Conservation (phyloP, 257 asterid genomes). For the Buddleja alternifolia region DNA sequence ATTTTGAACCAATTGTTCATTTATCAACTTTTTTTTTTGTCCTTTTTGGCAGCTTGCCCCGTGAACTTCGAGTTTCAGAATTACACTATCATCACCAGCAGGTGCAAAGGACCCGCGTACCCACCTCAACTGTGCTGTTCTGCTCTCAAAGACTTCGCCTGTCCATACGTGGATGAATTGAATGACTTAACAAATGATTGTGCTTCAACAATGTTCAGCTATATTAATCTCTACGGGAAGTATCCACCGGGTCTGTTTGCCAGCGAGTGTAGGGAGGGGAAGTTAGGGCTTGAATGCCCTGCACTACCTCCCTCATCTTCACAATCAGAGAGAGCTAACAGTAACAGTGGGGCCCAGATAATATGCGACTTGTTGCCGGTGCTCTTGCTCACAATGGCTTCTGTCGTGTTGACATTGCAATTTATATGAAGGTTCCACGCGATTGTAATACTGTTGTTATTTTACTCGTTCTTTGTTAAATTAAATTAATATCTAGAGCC, state of each 20-base stretch:
- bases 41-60: slow-evolving; percentile 57
- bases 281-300: slow-evolving; percentile 57
- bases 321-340: slow-evolving; percentile 18
- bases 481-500: background rate
- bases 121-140: slow-evolving; percentile 55
- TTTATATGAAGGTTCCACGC: slow-evolving; percentile 33
- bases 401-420: slow-evolving; percentile 34
- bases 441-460: slow-evolving; percentile 13
- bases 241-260: slow-evolving; percentile 84
- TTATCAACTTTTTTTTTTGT: no score
- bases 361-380: slow-evolving; percentile 31
- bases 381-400: slow-evolving; percentile 36
- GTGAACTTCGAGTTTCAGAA: slow-evolving; percentile 71
- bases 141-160: slow-evolving; percentile 56
- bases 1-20: background rate
- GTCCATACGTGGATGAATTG: slow-evolving; percentile 47
- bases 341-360: slow-evolving; percentile 27
- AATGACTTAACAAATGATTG: slow-evolving; percentile 68
- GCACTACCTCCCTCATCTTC: slow-evolving; percentile 41
- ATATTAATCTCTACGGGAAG: slow-evolving; percentile 71
- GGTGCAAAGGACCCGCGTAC: slow-evolving; percentile 77
- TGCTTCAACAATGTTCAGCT: slow-evolving; percentile 83
- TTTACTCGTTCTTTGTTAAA: slow-evolving; percentile 17
- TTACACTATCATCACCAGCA: slow-evolving; percentile 71
- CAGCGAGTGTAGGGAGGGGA: slow-evolving; percentile 53